Conservation (phyloP, 305 asterid genomes). For the Fraxinus platypoda region DNA sequence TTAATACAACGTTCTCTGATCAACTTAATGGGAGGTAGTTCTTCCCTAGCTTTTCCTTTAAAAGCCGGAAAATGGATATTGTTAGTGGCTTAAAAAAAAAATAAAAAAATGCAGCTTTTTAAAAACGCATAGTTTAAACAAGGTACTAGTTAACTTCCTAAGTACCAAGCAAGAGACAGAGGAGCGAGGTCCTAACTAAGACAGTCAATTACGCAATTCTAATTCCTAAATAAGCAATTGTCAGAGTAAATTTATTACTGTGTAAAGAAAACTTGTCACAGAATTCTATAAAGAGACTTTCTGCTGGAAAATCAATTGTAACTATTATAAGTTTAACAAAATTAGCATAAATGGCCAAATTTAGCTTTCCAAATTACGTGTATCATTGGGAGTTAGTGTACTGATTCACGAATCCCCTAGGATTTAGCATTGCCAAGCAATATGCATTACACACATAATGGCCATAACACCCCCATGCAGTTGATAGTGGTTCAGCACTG, state of each 20-base stretch:
- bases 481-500: not conserved
- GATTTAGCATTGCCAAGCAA: not conserved
- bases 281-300: not conserved
- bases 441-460: not conserved
- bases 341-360: not conserved
- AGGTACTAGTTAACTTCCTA: not conserved
- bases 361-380: not conserved
- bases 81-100: constrained; percentile 4
- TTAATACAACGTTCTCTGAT: constrained; percentile 76
- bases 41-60: constrained; percentile 73
- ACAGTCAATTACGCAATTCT: not conserved
- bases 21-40: constrained; percentile 50
- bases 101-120: not conserved
- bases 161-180: not conserved
- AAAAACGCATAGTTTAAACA: not conserved
- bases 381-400: not conserved
- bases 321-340: not conserved
- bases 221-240: not conserved
- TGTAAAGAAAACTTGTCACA: not conserved
- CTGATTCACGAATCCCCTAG: not conserved
- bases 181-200: not conserved
- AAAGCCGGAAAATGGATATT: not conserved
- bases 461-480: not conserved
- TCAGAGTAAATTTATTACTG: not conserved
- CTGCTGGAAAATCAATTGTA: not conserved